Evolutionary conservation across 1,284 basidiomycete species (phyloP).

Genomic region (Wallemia ichthyophaga): DNA sequence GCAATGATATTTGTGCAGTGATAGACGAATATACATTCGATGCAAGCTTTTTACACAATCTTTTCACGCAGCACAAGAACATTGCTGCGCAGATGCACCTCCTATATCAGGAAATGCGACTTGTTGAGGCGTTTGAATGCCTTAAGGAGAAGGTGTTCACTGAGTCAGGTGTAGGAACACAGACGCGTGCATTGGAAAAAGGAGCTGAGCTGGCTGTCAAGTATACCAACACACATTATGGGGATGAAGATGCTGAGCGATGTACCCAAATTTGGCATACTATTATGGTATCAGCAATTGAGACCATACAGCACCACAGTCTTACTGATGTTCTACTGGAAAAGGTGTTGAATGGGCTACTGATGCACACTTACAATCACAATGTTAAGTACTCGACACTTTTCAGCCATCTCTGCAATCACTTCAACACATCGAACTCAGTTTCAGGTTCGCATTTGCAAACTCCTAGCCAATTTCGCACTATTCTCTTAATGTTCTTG

Average conservation of each 20-base stretch:
- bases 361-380: background rate
- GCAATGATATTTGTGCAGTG: background rate
- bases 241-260: background rate
- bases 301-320: background rate
- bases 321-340: background rate
- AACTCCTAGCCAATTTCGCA: background rate
- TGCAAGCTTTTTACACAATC: background rate
- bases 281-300: background rate
- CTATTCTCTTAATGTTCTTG: background rate
- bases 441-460: too few relatives aligned
- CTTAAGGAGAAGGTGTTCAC: background rate
- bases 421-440: background rate
- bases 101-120: background rate
- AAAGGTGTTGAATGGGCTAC: background rate
- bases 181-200: too few relatives aligned
- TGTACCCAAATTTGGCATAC: background rate
- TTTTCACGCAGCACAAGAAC: background rate
- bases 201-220: too few relatives aligned
- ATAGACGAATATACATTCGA: background rate
- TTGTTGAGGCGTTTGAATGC: background rate
- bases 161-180: too few relatives aligned
- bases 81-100: background rate
- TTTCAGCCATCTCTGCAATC: background rate
- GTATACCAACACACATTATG: too few relatives aligned
- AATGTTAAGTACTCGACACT: background rate